phyloP scores from a whole-genome alignment of 768 basidiomycete species.

The Piloderma croceum region DNA sequence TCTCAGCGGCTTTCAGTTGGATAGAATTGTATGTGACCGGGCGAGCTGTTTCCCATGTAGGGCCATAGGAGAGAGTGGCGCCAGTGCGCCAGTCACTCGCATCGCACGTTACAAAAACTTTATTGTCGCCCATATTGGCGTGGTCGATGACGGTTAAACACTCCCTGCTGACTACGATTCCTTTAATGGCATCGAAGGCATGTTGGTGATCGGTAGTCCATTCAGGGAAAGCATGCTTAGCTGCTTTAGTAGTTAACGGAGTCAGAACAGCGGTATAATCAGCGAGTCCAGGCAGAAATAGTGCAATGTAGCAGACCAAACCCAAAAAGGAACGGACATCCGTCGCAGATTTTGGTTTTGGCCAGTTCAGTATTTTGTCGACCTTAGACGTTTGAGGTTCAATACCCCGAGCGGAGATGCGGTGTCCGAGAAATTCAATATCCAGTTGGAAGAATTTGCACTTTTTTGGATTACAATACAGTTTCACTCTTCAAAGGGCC shows the following conservation, averaged over 20 bases:
- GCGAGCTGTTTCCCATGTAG: constrained; percentile 23
- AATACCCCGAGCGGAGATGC: too few relatives aligned
- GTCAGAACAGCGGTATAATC: constrained; percentile 12
- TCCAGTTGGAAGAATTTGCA: constrained; percentile 29
- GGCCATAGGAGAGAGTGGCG: constrained; percentile 27
- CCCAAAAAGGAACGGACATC: constrained; percentile 23
- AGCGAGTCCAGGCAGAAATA: constrained; percentile 1
- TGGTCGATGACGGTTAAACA: constrained; percentile 16
- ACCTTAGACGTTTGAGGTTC: too few relatives aligned
- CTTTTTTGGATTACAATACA: constrained; percentile 27
- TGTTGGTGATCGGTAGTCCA: constrained; percentile 3
- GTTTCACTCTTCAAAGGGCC: constrained; percentile 19
- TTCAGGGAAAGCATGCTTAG: neutral
- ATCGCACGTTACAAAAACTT: constrained; percentile 31
- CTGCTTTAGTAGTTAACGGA: constrained; percentile 18
- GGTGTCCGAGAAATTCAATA: constrained; percentile 24
- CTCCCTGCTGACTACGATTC: constrained; percentile 9
- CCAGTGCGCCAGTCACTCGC: constrained; percentile 26
- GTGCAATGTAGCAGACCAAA: constrained; percentile 8
- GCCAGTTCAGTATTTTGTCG: constrained; percentile 30
- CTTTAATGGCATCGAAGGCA: constrained; percentile 16
- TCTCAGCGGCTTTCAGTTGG: constrained; percentile 24
- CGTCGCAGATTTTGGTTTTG: constrained; percentile 8
- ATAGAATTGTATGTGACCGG: constrained; percentile 30
- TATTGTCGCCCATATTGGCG: constrained; percentile 8